A percentile compares a stretch with the other conserved stretches of the same genome.
Conservation (phyloP, 495 filamentous ascomycete species). For the Daldinia vernicosa region DNA sequence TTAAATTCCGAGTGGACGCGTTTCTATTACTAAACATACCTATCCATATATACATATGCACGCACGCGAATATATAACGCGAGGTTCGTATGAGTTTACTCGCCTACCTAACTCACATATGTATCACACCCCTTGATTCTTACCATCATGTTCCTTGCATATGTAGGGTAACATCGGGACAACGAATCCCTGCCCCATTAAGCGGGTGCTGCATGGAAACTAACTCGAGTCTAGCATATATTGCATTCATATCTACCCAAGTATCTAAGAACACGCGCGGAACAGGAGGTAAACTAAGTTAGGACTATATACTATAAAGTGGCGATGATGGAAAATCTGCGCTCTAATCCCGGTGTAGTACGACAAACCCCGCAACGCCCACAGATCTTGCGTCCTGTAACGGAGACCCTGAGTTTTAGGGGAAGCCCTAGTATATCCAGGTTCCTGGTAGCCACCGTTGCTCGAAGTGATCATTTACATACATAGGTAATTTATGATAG, state of each 20-base stretch:
- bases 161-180: neutral
- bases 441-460: neutral
- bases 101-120: too few relatives aligned
- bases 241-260: neutral
- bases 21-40: neutral
- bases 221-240: neutral
- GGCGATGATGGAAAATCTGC: neutral
- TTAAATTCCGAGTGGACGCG: neutral
- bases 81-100: neutral
- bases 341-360: neutral
- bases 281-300: neutral
- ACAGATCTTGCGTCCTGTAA: neutral
- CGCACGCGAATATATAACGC: neutral
- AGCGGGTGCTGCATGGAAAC: neutral
- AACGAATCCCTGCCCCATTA: neutral
- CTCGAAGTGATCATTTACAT: neutral
- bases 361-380: constrained; percentile 25
- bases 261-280: neutral
- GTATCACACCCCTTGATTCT: too few relatives aligned
- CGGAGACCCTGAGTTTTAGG: neutral
- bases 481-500: too few relatives aligned
- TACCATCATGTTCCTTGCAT: neutral
- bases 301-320: neutral
- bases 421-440: neutral
- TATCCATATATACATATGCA: neutral